Percentiles rank a stretch among this genome's conserved stretches.
Evolutionary conservation across 805 yeast genomes (phyloP).

Genomic region (Wickerhamiella bombiphila): DNA sequence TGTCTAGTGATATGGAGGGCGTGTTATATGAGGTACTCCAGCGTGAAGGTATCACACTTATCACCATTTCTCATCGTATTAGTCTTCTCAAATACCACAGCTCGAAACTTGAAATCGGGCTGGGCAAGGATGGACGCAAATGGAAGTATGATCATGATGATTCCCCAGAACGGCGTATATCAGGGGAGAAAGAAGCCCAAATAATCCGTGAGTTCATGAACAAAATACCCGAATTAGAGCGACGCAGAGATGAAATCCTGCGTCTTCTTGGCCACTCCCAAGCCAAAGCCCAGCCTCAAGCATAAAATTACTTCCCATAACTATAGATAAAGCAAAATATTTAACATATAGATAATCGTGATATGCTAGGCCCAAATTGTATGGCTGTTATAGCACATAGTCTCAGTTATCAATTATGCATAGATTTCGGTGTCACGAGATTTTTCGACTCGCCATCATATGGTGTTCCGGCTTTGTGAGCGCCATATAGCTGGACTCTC

Average conservation of each 20-base stretch:
- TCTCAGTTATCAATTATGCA: too few relatives aligned
- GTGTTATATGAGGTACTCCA: conserved; percentile 63
- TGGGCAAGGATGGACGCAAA: conserved; percentile 29
- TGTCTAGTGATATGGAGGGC: conserved; percentile 80
- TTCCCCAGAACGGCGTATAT: conserved; percentile 47
- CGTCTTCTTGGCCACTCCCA: not conserved
- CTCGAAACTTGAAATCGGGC: conserved; percentile 51
- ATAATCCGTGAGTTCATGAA: conserved; percentile 46
- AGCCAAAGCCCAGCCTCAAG: too few relatives aligned
- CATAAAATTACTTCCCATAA: too few relatives aligned
- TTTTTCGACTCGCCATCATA: too few relatives aligned
- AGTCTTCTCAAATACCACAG: conserved; percentile 75
- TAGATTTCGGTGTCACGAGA: too few relatives aligned
- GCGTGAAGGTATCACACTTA: conserved; percentile 53
- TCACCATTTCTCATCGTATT: conserved; percentile 75
- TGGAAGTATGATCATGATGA: conserved; percentile 55
- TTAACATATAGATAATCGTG: too few relatives aligned
- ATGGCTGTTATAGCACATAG: too few relatives aligned
- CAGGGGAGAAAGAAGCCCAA: conserved; percentile 63
- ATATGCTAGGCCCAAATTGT: too few relatives aligned
- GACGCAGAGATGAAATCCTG: conserved; percentile 40
- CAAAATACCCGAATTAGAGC: conserved; percentile 43
- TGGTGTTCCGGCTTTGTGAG: conserved; percentile 8
- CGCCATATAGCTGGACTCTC: conserved; percentile 9
- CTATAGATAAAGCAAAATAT: too few relatives aligned